Evolutionary conservation across 805 yeast species (phyloP).

Genomic region (Pichia gijzeniarum): DNA sequence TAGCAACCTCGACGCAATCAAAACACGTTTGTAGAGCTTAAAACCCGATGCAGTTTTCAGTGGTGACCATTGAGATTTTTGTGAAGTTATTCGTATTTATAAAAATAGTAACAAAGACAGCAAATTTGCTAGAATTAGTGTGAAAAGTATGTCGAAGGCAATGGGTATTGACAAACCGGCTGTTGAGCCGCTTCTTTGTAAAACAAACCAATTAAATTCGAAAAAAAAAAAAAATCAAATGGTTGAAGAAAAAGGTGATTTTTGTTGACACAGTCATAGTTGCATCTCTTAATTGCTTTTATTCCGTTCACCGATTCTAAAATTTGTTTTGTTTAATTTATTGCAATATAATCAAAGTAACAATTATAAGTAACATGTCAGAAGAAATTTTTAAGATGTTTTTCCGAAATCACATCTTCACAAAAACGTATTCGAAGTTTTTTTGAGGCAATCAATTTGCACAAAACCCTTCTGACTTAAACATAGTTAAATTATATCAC

Average conservation of each 20-base stretch:
- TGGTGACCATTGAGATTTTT: slow-evolving; percentile 97
- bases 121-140: slow-evolving; percentile 25
- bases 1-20: too few species aligned
- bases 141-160: slow-evolving; percentile 86
- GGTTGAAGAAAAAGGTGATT: slow-evolving; percentile 29
- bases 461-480: too few species aligned
- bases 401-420: too few species aligned
- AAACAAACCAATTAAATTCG: slow-evolving; percentile 10
- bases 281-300: neutral
- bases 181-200: slow-evolving; percentile 31
- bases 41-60: slow-evolving; percentile 70
- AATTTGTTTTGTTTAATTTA: too few species aligned
- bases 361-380: too few species aligned
- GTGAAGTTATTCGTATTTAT: slow-evolving; percentile 59
- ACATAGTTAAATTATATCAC: too few species aligned
- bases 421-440: too few species aligned
- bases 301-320: neutral
- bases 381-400: too few species aligned
- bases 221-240: slow-evolving; percentile 19
- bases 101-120: slow-evolving; percentile 1
- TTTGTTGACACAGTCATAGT: neutral
- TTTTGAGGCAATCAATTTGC: too few species aligned
- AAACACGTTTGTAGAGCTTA: slow-evolving; percentile 45
- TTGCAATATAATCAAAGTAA: too few species aligned
- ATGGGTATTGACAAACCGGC: slow-evolving; percentile 51